A percentile compares a stretch with the other conserved stretches of the same genome.
Conservation (phyloP, 306 rosid species). For the Quercus parvula region DNA sequence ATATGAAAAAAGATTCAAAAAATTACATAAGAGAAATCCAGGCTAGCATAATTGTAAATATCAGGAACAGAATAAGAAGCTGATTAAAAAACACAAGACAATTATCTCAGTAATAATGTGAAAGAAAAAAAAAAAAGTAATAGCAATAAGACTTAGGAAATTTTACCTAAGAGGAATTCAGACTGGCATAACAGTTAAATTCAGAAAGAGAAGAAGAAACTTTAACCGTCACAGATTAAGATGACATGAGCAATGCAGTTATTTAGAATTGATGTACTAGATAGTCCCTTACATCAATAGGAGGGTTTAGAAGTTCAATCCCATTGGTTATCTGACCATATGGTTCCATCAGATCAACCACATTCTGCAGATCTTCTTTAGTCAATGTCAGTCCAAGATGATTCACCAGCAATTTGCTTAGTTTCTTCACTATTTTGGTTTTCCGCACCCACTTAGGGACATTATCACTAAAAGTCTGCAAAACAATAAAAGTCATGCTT, state of each 20-base stretch:
- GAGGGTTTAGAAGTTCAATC: constrained; percentile 88
- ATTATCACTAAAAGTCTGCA: constrained; percentile 78
- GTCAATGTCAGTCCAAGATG: constrained; percentile 84
- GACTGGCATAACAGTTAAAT: constrained; percentile 2
- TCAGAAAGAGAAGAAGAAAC: constrained; percentile 22
- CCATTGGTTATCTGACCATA: constrained; percentile 98
- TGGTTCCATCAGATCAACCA: constrained; percentile 95
- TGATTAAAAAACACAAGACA: background rate
- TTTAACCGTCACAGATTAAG: background rate
- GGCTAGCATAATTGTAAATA: too few species aligned
- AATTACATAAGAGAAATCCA: too few species aligned
- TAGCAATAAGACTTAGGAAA: background rate
- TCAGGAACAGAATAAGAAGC: too few species aligned
- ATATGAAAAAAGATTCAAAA: background rate
- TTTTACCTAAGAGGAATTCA: constrained; percentile 5
- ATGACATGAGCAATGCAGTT: constrained; percentile 15
- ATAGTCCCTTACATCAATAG: constrained; percentile 70
- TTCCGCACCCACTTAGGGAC: constrained; percentile 60
- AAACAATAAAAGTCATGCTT: constrained; percentile 20
- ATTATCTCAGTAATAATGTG: background rate
- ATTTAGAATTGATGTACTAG: constrained; percentile 12
- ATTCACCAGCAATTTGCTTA: constrained; percentile 65
- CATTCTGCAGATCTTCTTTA: constrained; percentile 73
- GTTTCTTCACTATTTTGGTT: constrained; percentile 48
- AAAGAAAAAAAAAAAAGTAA: background rate